These are phyloP conservation scores for Zygosaccharomyces gambellarensis DNA, from an alignment of 805 yeast genomes.

Conservation along the genomic window DNA sequence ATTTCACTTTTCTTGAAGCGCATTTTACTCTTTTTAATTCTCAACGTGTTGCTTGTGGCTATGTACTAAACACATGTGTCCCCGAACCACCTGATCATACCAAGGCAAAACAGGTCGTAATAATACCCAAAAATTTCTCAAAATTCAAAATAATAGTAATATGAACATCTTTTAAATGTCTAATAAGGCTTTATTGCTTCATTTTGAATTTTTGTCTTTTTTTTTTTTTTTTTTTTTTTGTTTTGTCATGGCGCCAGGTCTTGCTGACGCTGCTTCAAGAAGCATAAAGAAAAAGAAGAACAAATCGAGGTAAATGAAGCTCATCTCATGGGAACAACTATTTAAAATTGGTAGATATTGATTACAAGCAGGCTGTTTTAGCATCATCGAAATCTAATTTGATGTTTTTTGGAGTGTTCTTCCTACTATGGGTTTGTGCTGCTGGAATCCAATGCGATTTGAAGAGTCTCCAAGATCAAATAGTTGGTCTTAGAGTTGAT, in stretches of 20 bases:
- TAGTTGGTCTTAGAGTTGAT: constrained; percentile 12
- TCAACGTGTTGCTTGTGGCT: not conserved
- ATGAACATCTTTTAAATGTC: not conserved
- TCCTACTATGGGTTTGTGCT: not conserved
- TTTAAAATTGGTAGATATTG: not conserved
- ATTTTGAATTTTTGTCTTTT: not conserved
- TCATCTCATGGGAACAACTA: not conserved
- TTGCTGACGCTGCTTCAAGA: not conserved
- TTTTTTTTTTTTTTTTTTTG: not conserved
- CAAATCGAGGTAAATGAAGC: not conserved
- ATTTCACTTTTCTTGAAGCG: not conserved
- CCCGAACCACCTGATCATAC: not conserved
- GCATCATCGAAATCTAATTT: not conserved
- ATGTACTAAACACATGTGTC: not conserved
- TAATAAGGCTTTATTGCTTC: not conserved
- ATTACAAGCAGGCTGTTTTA: not conserved
- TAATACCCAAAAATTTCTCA: not conserved
- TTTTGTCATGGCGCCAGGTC: not conserved
- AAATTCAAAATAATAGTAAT: not conserved
- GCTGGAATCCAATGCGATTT: constrained; percentile 11
- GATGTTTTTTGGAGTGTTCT: constrained; percentile 1
- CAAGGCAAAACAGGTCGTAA: not conserved
- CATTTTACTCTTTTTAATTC: not conserved
- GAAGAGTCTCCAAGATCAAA: constrained; percentile 3
- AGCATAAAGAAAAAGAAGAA: not conserved